Evolutionary conservation across 2,329 filamentous ascomycete species (phyloP).

Genomic region (Graphilbum ipis-grandicollis): DNA sequence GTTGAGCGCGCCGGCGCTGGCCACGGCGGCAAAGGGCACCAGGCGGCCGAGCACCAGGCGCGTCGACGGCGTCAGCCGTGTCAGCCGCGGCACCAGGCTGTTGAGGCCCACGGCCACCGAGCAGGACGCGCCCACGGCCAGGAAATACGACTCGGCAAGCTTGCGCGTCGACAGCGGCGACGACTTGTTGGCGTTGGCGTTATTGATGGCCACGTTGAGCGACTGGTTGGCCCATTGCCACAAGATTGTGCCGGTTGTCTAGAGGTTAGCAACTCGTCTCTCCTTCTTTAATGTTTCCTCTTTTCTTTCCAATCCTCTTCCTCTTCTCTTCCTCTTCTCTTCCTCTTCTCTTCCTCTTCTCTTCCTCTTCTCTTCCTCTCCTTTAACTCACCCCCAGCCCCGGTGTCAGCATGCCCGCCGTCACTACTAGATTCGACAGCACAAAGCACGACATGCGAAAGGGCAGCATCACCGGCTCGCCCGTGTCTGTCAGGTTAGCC

Average conservation of each 20-base stretch:
- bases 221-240: conserved; percentile 98
- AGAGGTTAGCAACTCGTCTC: too few species aligned
- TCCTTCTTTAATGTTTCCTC: too few species aligned
- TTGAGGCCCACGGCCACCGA: conserved; percentile 87
- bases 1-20: conserved; percentile 78
- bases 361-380: neutral
- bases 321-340: too few species aligned
- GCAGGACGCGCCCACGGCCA: conserved; percentile 86
- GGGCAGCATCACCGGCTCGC: conserved; percentile 76
- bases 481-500: conserved; percentile 51
- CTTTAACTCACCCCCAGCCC: conserved; percentile 43
- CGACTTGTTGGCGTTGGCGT: conserved; percentile 94
- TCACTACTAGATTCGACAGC: conserved; percentile 83
- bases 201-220: conserved; percentile 95
- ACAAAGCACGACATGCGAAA: conserved; percentile 98
- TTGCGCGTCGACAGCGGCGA: conserved; percentile 67
- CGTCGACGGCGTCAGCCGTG: conserved; percentile 55
- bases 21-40: conserved; percentile 90
- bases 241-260: conserved; percentile 69
- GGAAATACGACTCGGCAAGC: conserved; percentile 74
- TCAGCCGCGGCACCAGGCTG: conserved; percentile 70
- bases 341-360: too few species aligned
- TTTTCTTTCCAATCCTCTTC: too few species aligned
- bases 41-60: conserved; percentile 66
- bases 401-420: conserved; percentile 91